Base-by-base conservation (phyloP, 441 rosid species). In the Aleurites moluccanus region DNA sequence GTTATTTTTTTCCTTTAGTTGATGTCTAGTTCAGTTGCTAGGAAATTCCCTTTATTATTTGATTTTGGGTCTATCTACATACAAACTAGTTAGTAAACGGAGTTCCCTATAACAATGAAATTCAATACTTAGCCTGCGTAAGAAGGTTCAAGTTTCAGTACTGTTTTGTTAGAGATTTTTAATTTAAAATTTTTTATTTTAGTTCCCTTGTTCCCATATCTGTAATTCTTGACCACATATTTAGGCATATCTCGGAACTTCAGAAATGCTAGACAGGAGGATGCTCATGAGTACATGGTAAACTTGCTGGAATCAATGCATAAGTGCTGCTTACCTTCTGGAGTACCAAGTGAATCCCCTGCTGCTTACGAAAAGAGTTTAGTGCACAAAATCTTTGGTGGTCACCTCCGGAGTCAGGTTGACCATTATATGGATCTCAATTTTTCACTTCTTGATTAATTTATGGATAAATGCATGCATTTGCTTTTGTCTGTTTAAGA, bases 241-340 rank as follows among this genome's bases (percentile, higher is more conserved):
- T 68, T 79, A 92, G 97, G 97, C 84, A 86, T 92, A 82, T 96
- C 99, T 66, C 88, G 91, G 62, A 93, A 85, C 82, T 93, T 96
- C 77, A 85, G 93, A 76, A 93, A 79, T 67, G 83, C 89, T 28
- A 83, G 97, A 73, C 97, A 93, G 77, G 98, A 96, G 83, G 98
- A 96, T 81, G 99, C 99, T 1, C 99, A 96, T 59, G 99, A 96
- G 63, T 93, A 90, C 85, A 93, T 96, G 99, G 95, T 96, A 73
- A 93, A 82, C 85, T 83, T 96, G 82, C 87, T 96, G 66, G 99
- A 96, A 81, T 93, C 97, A 38, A 96, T 96, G 98, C 98, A 96
- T 80, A 96, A 89, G 79, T 96, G 99, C 77, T 93, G 96, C 91
- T 84, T 96, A 73, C 97, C 99, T 62, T 93, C 94, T 33, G 98